Evolutionary conservation across 164 flowering plant species (phyloP).

Genomic region (Chimonanthus salicifolius): DNA sequence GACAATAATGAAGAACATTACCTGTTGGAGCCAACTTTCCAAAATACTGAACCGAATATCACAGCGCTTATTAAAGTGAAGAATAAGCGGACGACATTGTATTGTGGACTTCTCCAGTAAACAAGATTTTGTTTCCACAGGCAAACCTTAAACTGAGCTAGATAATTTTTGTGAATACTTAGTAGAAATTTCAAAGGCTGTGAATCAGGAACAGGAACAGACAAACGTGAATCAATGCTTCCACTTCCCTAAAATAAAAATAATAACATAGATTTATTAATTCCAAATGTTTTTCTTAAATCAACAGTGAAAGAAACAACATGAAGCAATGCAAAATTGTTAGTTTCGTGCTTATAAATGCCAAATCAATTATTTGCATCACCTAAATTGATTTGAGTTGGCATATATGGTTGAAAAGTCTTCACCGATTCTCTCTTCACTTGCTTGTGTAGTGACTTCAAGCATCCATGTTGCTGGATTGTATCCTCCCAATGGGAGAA

Average conservation of each 20-base stretch:
- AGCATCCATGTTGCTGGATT: slow-evolving; percentile 99
- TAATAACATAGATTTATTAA: no score
- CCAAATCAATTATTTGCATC: slow-evolving; percentile 1
- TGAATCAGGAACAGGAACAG: slow-evolving; percentile 62
- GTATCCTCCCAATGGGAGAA: slow-evolving; percentile 53
- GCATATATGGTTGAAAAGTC: slow-evolving; percentile 65
- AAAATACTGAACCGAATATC: slow-evolving; percentile 70
- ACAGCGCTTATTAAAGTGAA: slow-evolving; percentile 57
- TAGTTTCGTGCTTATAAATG: not conserved
- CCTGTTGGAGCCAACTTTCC: slow-evolving; percentile 81
- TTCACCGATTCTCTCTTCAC: slow-evolving; percentile 51
- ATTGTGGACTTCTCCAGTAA: slow-evolving; percentile 89
- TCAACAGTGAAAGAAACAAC: no score
- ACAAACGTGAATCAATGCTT: slow-evolving; percentile 45
- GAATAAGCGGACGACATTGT: slow-evolving; percentile 64
- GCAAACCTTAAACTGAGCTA: slow-evolving; percentile 53
- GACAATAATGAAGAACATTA: slow-evolving; percentile 13
- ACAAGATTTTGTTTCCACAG: slow-evolving; percentile 80
- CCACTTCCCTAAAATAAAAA: slow-evolving; percentile 49
- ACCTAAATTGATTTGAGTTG: slow-evolving; percentile 69
- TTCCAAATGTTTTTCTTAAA: not conserved
- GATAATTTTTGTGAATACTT: slow-evolving; percentile 38
- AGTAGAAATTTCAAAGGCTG: slow-evolving; percentile 53
- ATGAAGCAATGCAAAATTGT: not conserved
- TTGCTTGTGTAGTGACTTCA: slow-evolving; percentile 68